phyloP scores from a whole-genome alignment of 257 asterid species.

The Paulownia fortunei region DNA sequence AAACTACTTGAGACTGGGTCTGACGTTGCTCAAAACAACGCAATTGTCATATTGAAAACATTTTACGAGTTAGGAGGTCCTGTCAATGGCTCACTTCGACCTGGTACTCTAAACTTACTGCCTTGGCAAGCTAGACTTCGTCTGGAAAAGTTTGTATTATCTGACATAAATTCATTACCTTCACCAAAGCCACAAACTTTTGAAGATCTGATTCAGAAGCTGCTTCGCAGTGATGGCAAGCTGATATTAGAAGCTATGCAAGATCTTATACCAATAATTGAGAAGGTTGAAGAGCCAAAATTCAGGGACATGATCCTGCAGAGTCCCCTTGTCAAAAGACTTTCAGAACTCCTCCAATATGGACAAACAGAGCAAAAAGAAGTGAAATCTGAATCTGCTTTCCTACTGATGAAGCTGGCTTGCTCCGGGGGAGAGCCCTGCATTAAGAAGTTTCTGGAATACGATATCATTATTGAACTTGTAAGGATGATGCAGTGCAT shows the following conservation, averaged over 20 bases:
- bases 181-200: conserved; percentile 39
- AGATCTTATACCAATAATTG: conserved; percentile 41
- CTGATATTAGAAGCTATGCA: conserved; percentile 40
- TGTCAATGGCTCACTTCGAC: conserved; percentile 27
- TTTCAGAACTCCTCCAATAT: conserved; percentile 39
- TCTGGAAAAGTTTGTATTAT: conserved; percentile 35
- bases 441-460: conserved; percentile 33
- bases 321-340: conserved; percentile 31
- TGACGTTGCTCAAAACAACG: conserved; percentile 39
- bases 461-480: conserved; percentile 29
- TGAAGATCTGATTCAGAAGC: conserved; percentile 34
- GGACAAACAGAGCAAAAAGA: conserved; percentile 16
- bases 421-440: conserved; percentile 47
- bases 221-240: conserved; percentile 24
- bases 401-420: conserved; percentile 44
- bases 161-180: conserved; percentile 27
- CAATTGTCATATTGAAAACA: conserved; percentile 31
- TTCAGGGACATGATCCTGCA: conserved; percentile 34
- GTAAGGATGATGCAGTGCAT: conserved; percentile 39
- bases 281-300: conserved; percentile 34
- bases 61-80: conserved; percentile 44
- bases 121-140: conserved; percentile 49
- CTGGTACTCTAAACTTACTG: conserved; percentile 26
- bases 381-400: conserved; percentile 33
- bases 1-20: conserved; percentile 39